These are phyloP conservation scores for Chamaenerion angustifolium DNA, from an alignment of 345 rosid genomes.

Conservation along the genomic window DNA sequence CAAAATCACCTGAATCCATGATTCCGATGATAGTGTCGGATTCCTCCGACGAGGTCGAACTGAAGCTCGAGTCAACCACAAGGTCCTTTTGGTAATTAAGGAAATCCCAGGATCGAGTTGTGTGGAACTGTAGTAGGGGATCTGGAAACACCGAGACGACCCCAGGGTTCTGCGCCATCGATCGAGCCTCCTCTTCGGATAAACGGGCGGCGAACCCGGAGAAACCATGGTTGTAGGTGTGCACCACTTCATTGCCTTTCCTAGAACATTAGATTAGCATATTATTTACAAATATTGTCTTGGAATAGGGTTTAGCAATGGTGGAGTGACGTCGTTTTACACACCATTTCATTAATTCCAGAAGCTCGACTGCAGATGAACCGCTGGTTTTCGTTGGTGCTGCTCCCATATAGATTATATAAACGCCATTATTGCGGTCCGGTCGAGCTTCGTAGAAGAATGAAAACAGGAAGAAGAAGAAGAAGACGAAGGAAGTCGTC, in stretches of 20 bases:
- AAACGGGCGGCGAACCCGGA: conserved; percentile 71
- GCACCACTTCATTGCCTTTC: conserved; percentile 33
- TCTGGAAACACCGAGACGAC: conserved; percentile 69
- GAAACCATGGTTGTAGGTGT: conserved; percentile 43
- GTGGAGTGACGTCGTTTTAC: conserved; percentile 2
- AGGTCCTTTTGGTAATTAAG: conserved; percentile 53
- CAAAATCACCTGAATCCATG: conserved; percentile 44
- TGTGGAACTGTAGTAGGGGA: conserved; percentile 48
- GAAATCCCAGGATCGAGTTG: conserved; percentile 95
- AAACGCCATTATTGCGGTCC: conserved; percentile 1
- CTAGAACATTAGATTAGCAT: conserved; percentile 19
- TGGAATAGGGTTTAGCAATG: conserved; percentile 14
- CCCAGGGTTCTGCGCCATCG: conserved; percentile 38
- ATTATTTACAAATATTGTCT: conserved; percentile 8
- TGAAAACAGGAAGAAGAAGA: not conserved
- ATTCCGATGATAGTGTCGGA: conserved; percentile 52
- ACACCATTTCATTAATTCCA: conserved; percentile 4
- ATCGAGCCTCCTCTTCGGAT: conserved; percentile 49
- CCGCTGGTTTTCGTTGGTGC: no score
- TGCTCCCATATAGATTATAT: conserved; percentile 8
- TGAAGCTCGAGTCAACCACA: conserved; percentile 29
- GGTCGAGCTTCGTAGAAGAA: not conserved
- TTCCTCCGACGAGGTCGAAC: conserved; percentile 18
- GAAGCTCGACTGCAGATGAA: conserved; percentile 5
- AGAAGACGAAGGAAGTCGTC: no score